Evolutionary conservation across 108 stramenopile species (phyloP), one percentile per base, ranked within the genome.

Genomic region (Aureococcus anophagefferens): DNA sequence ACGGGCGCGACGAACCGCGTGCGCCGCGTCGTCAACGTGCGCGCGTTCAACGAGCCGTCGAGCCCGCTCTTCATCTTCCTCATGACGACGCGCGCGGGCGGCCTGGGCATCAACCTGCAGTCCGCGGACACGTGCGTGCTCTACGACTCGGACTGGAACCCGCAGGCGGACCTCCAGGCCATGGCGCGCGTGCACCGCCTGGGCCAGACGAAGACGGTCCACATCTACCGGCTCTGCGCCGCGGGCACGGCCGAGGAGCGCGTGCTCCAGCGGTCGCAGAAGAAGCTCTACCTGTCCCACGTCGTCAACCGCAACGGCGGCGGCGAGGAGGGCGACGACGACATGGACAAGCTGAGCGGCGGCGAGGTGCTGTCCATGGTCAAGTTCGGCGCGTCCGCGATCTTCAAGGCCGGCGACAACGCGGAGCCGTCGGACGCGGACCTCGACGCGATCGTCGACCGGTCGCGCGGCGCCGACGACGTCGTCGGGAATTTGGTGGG

Each of bases 101-200:
- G 93, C 5, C 83, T 97, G 73, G 96, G 96, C 32, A 78, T 97
- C 76, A 97, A 95, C 80, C 75, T 97, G 46, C 89, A 91, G 73
- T 92, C 96, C 33, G 94, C 96, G 7, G 93, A 97, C 81, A 92
- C 91, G 31, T 90, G 90, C 75, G 86, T 96, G 64, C 67, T 93
- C 29, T 91, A 83, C 73, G 88, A 89, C 51, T 82, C 80, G 46
- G 94, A 94, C 75, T 93, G 91, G 90, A 93, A 96, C 75, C 91
- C 92, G 13, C 91, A 92, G 80, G 82, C 90, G 74, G 98, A 97
- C 82, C 77, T 96, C 14, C 95, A 96, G 78, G 98, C 97, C 30
- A 90, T 91, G 83, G 95, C 93, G 40, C 83, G 96, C 46, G 93
- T 94, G 44, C 97, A 98, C 78, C 89, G 97, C 34, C 96, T 99